Evolutionary conservation across 2,329 filamentous ascomycete species (phyloP), one percentile per base, ranked within the genome.

Genomic region (Penicillium sp.): DNA sequence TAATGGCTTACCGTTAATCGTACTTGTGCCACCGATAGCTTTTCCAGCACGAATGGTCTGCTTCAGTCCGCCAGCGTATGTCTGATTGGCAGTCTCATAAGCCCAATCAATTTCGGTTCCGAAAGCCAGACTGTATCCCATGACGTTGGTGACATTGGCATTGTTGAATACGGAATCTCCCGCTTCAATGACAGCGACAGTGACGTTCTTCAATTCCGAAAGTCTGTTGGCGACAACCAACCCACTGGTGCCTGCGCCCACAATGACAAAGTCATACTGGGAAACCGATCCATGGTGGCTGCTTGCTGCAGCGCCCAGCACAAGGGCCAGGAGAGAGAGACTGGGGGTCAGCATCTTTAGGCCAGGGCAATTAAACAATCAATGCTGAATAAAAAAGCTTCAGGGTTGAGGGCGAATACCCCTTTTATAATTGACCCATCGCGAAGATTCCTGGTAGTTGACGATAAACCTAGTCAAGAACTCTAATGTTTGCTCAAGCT

Each of bases 1-100:
- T 74, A 65, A 43, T 69, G 68, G 24, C 72, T 70, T 67, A 47
- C 67, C 67, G 53, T 72, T 72, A 46, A 71, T 60, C 2, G 60
- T 69, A 51, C 63, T 68, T 3, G 68, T 67, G 11, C 71, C 71
- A 5, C 71, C 71, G 14, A 73, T 52, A 10, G 65, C 58, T 18
- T 66, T 68, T 5, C 71, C 71, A 9, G 69, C 62, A 5, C 64
- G 60, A 46, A 52, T 57, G 5, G 56, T 40, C 5, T 62, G 21
- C 13, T 44, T 53, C 40, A 58, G 29, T 38, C 53, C 56, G 18
- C 22, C 57, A 27, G 59, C 13, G 5, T 46, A 62, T 10, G 47
- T 22, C 51, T 75, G 74, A 4, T 67, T 62, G 9, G 55, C 60
- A 24, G 67, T 72, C 44, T 67, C 53, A 32, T 69, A 69, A 14